phyloP scores from a whole-genome alignment of 2,329 filamentous ascomycete genomes.

The Stagonosporopsis cucurbitacearum region DNA sequence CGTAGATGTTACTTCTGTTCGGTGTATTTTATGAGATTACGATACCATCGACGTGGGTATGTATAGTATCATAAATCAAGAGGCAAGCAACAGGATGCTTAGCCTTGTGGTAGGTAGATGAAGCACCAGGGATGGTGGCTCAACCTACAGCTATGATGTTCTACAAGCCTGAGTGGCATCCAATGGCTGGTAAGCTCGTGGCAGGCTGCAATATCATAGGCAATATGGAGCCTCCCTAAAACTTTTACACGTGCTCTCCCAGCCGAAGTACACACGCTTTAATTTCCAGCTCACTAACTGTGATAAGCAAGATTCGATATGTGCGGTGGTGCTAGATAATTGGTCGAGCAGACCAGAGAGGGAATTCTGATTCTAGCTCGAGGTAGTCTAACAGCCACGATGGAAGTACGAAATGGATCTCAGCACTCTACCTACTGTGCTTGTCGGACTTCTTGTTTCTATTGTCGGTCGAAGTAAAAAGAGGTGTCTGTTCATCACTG shows the following conservation, averaged over 20 bases:
- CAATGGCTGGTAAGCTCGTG: background rate
- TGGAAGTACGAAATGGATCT: too few relatives aligned
- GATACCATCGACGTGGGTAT: background rate
- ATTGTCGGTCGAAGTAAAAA: background rate
- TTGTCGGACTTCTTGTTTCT: background rate
- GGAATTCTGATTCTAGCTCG: too few relatives aligned
- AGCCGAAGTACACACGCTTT: too few relatives aligned
- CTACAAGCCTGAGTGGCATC: background rate
- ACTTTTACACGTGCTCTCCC: too few relatives aligned
- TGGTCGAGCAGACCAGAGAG: too few relatives aligned
- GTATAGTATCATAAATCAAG: background rate
- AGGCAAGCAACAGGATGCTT: background rate
- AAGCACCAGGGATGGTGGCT: background rate
- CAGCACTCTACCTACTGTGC: background rate
- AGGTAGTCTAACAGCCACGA: too few relatives aligned
- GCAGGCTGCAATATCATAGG: too few relatives aligned
- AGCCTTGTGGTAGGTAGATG: background rate
- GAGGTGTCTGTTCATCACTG: background rate
- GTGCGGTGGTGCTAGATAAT: too few relatives aligned
- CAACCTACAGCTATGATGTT: background rate
- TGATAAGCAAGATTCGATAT: too few relatives aligned
- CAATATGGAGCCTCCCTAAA: too few relatives aligned
- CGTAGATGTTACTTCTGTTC: background rate
- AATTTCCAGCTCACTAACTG: too few relatives aligned
- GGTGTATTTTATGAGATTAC: background rate